A percentile compares a stretch with the other conserved stretches of the same genome.
Evolutionary conservation across 345 rosid species (phyloP).

Genomic region (Nephelium lappaceum): DNA sequence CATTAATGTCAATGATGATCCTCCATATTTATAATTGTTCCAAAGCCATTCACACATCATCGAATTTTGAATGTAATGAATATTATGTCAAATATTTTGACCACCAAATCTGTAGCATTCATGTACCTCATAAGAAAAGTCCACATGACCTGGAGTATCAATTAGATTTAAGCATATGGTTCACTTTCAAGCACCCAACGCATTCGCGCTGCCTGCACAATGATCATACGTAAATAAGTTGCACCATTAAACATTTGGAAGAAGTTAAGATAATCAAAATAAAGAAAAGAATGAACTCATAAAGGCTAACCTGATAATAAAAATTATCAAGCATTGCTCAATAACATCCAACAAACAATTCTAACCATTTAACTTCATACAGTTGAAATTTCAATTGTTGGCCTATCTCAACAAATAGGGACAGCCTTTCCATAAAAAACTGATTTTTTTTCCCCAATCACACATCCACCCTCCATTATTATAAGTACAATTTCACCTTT

Average conservation of each 20-base stretch:
- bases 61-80: background rate
- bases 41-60: no score
- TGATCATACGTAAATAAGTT: constrained; percentile 6
- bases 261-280: background rate
- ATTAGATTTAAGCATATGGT: constrained; percentile 92
- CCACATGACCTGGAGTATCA: constrained; percentile 98
- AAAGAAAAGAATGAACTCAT: background rate
- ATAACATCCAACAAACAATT: no score
- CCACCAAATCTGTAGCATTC: background rate
- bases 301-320: background rate
- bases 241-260: constrained; percentile 4
- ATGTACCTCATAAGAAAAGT: constrained; percentile 94
- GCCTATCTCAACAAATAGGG: background rate
- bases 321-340: background rate
- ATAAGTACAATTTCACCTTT: background rate
- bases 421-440: background rate
- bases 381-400: background rate
- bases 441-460: background rate
- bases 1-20: no score
- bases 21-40: no score
- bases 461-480: no score
- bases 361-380: no score
- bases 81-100: background rate
- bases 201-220: constrained; percentile 91
- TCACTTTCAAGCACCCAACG: constrained; percentile 64